Evolutionary conservation across 177 flowering plant species (phyloP).

Genomic region (Telopea speciosissima): DNA sequence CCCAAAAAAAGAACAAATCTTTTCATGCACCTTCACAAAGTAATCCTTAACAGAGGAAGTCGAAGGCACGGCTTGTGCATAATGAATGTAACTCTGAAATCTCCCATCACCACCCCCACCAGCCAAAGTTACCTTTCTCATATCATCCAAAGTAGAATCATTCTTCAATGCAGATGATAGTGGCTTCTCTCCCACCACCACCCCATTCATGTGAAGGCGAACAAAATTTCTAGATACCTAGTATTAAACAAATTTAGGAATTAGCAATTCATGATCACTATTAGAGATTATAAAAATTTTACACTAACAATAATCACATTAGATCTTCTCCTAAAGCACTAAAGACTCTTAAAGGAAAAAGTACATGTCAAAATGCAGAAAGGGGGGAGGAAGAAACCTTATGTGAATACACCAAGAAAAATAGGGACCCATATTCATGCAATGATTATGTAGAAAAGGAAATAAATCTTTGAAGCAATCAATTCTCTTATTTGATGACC

Average conservation of each 20-base stretch:
- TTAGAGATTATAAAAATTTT: neutral
- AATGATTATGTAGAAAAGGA: neutral
- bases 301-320: neutral
- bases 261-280: neutral
- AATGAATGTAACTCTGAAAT: conserved; percentile 39
- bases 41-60: conserved; percentile 36
- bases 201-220: conserved; percentile 64
- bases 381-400: no score
- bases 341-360: no score
- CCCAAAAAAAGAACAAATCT: neutral
- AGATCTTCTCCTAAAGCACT: no score
- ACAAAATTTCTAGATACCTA: conserved; percentile 47
- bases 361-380: no score
- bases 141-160: conserved; percentile 19
- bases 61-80: conserved; percentile 23
- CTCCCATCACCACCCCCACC: conserved; percentile 23
- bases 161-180: conserved; percentile 26
- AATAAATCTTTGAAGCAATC: neutral
- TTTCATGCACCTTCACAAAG: conserved; percentile 38
- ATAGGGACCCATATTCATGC: neutral
- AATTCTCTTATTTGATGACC: neutral
- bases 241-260: neutral
- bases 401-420: neutral
- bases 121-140: conserved; percentile 27
- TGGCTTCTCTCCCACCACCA: conserved; percentile 50